Evolutionary conservation across 129 eudicot genomes (phyloP).

Genomic region (Escallonia rubra): DNA sequence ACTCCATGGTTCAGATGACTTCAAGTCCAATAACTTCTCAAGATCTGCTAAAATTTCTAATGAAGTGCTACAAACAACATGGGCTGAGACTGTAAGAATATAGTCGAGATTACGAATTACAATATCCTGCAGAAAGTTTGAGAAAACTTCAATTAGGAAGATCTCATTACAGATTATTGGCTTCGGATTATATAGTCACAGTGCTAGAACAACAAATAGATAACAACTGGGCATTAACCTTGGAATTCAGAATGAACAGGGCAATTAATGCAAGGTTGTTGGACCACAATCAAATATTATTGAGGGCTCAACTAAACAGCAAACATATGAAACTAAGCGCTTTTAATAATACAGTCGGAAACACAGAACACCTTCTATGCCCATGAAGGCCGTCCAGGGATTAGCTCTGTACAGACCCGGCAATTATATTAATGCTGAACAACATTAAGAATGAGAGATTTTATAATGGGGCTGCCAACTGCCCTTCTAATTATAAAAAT

Average conservation of each 20-base stretch:
- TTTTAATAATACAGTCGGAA: no score
- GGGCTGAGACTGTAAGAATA: constrained; percentile 64
- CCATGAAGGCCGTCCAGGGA: no score
- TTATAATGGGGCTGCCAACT: no score
- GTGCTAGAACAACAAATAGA: neutral
- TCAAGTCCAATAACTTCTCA: constrained; percentile 63
- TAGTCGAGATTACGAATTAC: constrained; percentile 89
- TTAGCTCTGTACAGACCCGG: no score
- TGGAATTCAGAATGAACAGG: neutral
- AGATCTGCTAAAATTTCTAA: constrained; percentile 66
- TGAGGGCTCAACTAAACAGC: no score
- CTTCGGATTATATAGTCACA: neutral
- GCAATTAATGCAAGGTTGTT: no score
- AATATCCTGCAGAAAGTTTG: constrained; percentile 69
- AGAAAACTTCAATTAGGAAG: constrained; percentile 4
- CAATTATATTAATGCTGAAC: no score
- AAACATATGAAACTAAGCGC: no score
- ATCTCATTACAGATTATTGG: neutral
- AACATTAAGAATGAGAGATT: no score
- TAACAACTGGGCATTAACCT: neutral
- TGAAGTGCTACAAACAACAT: constrained; percentile 61
- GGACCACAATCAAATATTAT: neutral
- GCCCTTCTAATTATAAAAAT: no score
- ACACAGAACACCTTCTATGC: no score
- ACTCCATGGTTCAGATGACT: constrained; percentile 92